These are phyloP conservation scores for Backusella sp. DNA, from an alignment of 192 early-diverging fungal genomes.

Conservation along the genomic window DNA sequence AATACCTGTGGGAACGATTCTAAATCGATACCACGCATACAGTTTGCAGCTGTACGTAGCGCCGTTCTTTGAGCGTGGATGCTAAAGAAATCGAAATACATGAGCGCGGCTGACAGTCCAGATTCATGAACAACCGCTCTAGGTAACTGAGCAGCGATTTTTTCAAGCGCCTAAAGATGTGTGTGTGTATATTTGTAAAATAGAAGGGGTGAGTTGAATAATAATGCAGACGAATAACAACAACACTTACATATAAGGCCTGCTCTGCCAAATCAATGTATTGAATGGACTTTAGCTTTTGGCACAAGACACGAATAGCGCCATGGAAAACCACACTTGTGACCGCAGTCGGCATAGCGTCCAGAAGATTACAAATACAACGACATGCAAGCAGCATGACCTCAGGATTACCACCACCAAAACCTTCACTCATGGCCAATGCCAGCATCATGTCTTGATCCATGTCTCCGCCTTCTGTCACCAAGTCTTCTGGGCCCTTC, in stretches of 20 bases:
- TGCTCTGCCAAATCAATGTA: slow-evolving; percentile 95
- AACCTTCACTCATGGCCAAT: slow-evolving; percentile 42
- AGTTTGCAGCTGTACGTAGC: slow-evolving; percentile 72
- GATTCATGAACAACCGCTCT: slow-evolving; percentile 64
- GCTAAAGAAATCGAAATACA: slow-evolving; percentile 90
- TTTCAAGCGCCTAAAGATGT: slow-evolving; percentile 58
- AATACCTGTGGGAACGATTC: slow-evolving; percentile 58
- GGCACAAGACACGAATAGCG: slow-evolving; percentile 66
- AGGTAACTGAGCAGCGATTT: slow-evolving; percentile 74
- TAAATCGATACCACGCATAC: slow-evolving; percentile 50
- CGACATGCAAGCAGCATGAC: slow-evolving; percentile 89
- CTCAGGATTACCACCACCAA: slow-evolving; percentile 59
- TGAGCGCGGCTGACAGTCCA: slow-evolving; percentile 73
- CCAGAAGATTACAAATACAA: slow-evolving; percentile 87
- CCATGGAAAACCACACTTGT: slow-evolving; percentile 65
- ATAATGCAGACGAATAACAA: background rate
- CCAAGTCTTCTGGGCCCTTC: slow-evolving; percentile 41
- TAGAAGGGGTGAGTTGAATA: background rate
- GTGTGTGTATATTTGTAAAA: too few species aligned
- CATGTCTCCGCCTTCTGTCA: slow-evolving; percentile 30
- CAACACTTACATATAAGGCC: slow-evolving; percentile 61
- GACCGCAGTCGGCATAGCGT: slow-evolving; percentile 74
- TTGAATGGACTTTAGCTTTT: slow-evolving; percentile 80
- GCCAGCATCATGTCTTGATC: slow-evolving; percentile 43
- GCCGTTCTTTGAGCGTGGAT: slow-evolving; percentile 81